Evolutionary conservation across 23 red algal species (phyloP), one percentile per base, ranked within the genome.

Genomic region (Gracilaria caudata): DNA sequence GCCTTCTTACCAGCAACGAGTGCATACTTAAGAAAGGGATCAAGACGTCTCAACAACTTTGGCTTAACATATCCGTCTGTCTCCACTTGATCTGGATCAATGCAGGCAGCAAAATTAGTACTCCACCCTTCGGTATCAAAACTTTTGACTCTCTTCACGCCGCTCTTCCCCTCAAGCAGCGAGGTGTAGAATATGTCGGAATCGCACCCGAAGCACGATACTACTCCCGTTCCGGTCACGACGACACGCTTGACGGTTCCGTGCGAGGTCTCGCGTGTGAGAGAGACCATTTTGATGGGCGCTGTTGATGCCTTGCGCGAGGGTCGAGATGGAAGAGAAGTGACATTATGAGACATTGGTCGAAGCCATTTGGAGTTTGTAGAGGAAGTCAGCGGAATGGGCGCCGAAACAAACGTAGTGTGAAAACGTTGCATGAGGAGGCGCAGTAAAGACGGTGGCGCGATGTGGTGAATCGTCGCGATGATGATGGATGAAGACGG

Each of bases 151-250:
- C 34, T 44, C 34, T 70, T 68, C 21, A 95, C 91, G 16, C 97
- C 97, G 60, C 81, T 93, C 85, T 99, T 81, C 16, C 97, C 97
- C n/a, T 59, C 76, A 51, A 99, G 91, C 53, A 99, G 77, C 5
- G 84, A 92, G 25, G 95, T 38, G 71, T 99, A 95, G 80, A 94
- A 99, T 4, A 73, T 33, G 47, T 99, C 92, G 8, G 90, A 79
- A 68, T 99, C 97, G 49, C 82, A 94, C 1, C 97, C 97, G 73
- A 99, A 99, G 49, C 93, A 95, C 0, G 97, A 99, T 32, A 95
- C 97, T 24, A 95, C 77, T 10, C 97, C 97, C 21, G 89, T 94
- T 28, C 97, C 97, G 25, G 97, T 99, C 0, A 99, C 90, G 39
- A 99, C 97, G 25, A 99, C 56, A 33, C 97, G 90, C 72, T 92